These are phyloP conservation scores for Elymus sibiricus DNA, from an alignment of 176 grass and related monocot genomes.

Conservation along the genomic window DNA sequence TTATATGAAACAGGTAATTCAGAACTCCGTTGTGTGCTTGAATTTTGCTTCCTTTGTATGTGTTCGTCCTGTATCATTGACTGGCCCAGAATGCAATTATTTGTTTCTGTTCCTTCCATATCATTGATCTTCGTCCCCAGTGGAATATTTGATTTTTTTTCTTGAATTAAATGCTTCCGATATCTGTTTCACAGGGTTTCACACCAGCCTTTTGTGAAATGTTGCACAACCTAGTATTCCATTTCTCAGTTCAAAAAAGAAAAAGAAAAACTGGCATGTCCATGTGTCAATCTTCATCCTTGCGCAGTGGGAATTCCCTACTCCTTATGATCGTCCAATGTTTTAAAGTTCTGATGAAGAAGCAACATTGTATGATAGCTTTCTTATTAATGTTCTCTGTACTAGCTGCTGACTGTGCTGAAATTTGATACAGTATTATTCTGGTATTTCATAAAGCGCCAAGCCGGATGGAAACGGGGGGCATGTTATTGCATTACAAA, in stretches of 20 bases:
- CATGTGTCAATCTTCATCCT: background rate
- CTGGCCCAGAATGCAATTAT: background rate
- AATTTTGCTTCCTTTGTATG: constrained; percentile 18
- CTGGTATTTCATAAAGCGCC: constrained; percentile 29
- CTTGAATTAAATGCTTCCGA: constrained; percentile 5
- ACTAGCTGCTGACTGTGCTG: constrained; percentile 32
- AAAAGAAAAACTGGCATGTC: background rate
- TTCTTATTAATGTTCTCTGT: constrained; percentile 29
- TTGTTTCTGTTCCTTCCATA: background rate
- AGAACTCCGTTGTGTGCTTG: background rate
- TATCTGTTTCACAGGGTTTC: constrained; percentile 2
- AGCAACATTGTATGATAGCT: background rate
- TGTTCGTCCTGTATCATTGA: background rate
- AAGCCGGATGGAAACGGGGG: constrained; percentile 18
- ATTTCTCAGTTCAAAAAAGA: too few species aligned
- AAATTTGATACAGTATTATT: constrained; percentile 37
- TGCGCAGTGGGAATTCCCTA: constrained; percentile 4
- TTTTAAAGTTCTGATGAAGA: constrained; percentile 9
- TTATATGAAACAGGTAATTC: background rate
- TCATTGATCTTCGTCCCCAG: background rate
- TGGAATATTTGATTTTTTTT: background rate
- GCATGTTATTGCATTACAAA: constrained; percentile 34
- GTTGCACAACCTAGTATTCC: background rate
- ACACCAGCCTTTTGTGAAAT: background rate
- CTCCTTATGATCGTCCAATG: background rate